A percentile compares a stretch with the other conserved stretches of the same genome.
Evolutionary conservation across 371 early-diverging fungal genomes (phyloP).

Genomic region (Lichtheimia hyalospora): DNA sequence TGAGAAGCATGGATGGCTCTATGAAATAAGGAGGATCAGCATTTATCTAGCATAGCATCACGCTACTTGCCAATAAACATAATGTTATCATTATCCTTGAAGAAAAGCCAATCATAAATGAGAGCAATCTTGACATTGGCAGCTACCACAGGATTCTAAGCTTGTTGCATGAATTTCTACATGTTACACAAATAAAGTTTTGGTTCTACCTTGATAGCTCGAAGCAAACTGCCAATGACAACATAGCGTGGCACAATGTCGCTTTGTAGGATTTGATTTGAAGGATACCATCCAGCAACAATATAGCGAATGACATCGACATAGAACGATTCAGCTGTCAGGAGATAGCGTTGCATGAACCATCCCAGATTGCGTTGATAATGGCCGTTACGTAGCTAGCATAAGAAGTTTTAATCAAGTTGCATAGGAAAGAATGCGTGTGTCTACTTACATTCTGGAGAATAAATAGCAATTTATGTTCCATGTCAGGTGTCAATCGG

Average conservation of each 20-base stretch:
- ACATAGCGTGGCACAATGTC: conserved; percentile 78
- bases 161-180: not conserved
- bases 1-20: conserved; percentile 75
- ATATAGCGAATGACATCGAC: conserved; percentile 79
- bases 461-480: conserved; percentile 66
- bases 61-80: conserved; percentile 72
- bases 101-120: conserved; percentile 83
- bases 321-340: conserved; percentile 57
- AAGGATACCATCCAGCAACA: conserved; percentile 76
- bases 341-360: conserved; percentile 67
- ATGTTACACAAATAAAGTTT: not conserved
- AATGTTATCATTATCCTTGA: conserved; percentile 64
- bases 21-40: conserved; percentile 7
- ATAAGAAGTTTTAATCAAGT: not conserved
- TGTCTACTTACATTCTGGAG: conserved; percentile 55
- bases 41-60: not conserved
- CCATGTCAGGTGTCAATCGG: conserved; percentile 76
- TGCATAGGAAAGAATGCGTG: not conserved
- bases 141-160: conserved; percentile 50
- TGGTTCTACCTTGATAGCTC: conserved; percentile 56
- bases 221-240: conserved; percentile 64
- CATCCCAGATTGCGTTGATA: conserved; percentile 65
- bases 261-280: conserved; percentile 74
- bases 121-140: conserved; percentile 72
- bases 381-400: conserved; percentile 46